Conservation (phyloP, 2,329 filamentous ascomycete genomes). For the Talaromyces albobiverticillius region DNA sequence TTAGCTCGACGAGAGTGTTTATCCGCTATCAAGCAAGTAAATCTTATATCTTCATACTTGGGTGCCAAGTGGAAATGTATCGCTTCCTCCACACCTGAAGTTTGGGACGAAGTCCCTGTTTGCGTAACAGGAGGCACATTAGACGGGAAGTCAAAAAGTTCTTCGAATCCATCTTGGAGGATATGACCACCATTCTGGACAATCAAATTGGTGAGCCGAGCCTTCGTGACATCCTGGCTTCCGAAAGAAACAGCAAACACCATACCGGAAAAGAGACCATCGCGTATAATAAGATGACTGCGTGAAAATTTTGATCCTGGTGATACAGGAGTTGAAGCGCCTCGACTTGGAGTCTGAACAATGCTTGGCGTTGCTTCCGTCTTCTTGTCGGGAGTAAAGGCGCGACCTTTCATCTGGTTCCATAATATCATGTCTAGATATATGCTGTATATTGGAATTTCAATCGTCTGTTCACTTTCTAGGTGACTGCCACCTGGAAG, state of each 20-base stretch:
- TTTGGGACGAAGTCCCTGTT: constrained; percentile 23
- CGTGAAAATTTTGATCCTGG: constrained; percentile 51
- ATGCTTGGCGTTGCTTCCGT: constrained; percentile 18
- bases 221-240: constrained; percentile 55
- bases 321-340: constrained; percentile 42
- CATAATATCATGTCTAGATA: constrained; percentile 48
- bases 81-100: constrained; percentile 17
- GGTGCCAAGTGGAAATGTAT: constrained; percentile 53
- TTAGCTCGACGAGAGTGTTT: constrained; percentile 82
- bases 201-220: constrained; percentile 62
- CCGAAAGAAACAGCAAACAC: constrained; percentile 79
- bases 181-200: constrained; percentile 68
- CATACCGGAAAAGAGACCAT: constrained; percentile 72
- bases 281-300: constrained; percentile 25
- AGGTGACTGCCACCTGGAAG: constrained; percentile 31
- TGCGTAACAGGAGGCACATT: constrained; percentile 28
- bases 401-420: constrained; percentile 43
- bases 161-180: constrained; percentile 72
- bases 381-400: constrained; percentile 30
- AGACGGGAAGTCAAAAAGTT: constrained; percentile 62
- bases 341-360: constrained; percentile 37
- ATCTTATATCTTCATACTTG: constrained; percentile 59
- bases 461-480: constrained; percentile 31
- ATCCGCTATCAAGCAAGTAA: constrained; percentile 83
- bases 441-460: constrained; percentile 43